Percentiles rank a stretch among this genome's conserved stretches.
Conservation (phyloP, 495 filamentous ascomycete species). For the Aspergillus sclerotiicarbonarius region DNA sequence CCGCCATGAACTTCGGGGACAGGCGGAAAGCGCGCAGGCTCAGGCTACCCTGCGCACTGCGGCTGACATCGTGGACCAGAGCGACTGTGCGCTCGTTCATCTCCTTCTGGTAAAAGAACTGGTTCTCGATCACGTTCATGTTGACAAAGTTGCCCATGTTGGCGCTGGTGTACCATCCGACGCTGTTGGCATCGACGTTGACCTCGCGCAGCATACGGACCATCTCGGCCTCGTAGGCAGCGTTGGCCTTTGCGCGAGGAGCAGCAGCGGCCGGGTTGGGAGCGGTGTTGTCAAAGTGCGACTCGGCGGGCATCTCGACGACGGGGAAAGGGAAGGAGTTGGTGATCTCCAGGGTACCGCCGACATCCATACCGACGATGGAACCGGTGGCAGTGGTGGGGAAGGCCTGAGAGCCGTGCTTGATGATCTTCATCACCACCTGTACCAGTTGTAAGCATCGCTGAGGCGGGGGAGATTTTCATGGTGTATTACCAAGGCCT, state of each 20-base stretch:
- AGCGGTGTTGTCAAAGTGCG: slow-evolving; percentile 74
- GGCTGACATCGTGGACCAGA: slow-evolving; percentile 89
- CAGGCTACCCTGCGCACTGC: slow-evolving; percentile 86
- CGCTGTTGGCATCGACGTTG: slow-evolving; percentile 96
- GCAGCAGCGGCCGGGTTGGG: slow-evolving; percentile 81
- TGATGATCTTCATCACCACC: slow-evolving; percentile 97
- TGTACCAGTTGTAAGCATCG: slow-evolving; percentile 29
- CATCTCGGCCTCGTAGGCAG: slow-evolving; percentile 92
- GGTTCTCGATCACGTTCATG: slow-evolving; percentile 93
- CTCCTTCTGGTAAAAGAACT: slow-evolving; percentile 93
- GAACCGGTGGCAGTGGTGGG: slow-evolving; percentile 88
- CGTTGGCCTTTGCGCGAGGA: slow-evolving; percentile 86
- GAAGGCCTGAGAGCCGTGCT: slow-evolving; percentile 83
- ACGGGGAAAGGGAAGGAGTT: slow-evolving; percentile 95
- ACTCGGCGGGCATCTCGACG: slow-evolving; percentile 70
- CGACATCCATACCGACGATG: slow-evolving; percentile 88
- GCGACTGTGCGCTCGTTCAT: slow-evolving; percentile 91
- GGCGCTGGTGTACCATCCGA: slow-evolving; percentile 97
- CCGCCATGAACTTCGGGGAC: slow-evolving; percentile 83
- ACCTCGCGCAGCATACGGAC: slow-evolving; percentile 93
- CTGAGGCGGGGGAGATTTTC: slow-evolving; percentile 35
- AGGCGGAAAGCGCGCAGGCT: slow-evolving; percentile 89
- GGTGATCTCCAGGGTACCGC: slow-evolving; percentile 81
- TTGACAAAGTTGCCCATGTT: slow-evolving; percentile 99
- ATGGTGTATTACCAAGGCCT: slow-evolving; percentile 64